Base-by-base conservation (phyloP, 2,329 filamentous ascomycete species). In the Xylaria sp. region DNA sequence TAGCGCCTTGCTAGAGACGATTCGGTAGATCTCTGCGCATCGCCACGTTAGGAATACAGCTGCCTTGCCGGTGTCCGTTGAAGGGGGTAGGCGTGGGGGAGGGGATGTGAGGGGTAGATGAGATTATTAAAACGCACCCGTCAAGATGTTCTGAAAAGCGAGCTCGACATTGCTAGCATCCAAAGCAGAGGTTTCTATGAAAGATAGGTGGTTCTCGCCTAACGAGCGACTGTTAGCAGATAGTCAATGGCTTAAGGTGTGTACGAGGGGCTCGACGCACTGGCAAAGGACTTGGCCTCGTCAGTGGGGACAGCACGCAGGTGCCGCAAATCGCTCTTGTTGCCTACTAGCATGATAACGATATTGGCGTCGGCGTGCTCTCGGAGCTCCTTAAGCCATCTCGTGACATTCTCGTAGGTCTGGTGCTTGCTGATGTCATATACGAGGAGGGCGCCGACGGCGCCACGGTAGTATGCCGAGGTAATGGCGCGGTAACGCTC, bases 271-370 rank as follows among this genome's bases (percentile, higher is more conserved):
- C 53, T 59, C 44, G 62, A 78, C 85, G 67, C 81, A 96, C 94
- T 97, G 59, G 95, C 95, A 87, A 99, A 99, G 67, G 92, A 86
- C 82, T 98, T 99, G 72, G 94, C 95, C 80, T 98, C 94, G 76
- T 99, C 95, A 63, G 95, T 99, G 53, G 95, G 93, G 70, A 99
- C 95, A 69, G 95, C 95, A 77, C 95, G 88, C 75, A 99, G 85
- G 81, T 99, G 95, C 80, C 93, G 91, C 90, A 98, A 90, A 96
- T 99, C 95, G 80, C 93, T 98, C 90, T 99, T 99, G 88, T 99
- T 99, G 79, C 95, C 95, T 58, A 98, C 95, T 74, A 99, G 84
- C 95, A 99, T 99, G 78, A 99, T 99, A 73, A 99, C 93, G 74
- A 98, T 97, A 83, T 98, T 98, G 73, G 93, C 93, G 78, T 99